A percentile compares a stretch with the other conserved stretches of the same genome.
Conservation (phyloP, 2,329 filamentous ascomycete species). For the Dactylellina haptotyla region DNA sequence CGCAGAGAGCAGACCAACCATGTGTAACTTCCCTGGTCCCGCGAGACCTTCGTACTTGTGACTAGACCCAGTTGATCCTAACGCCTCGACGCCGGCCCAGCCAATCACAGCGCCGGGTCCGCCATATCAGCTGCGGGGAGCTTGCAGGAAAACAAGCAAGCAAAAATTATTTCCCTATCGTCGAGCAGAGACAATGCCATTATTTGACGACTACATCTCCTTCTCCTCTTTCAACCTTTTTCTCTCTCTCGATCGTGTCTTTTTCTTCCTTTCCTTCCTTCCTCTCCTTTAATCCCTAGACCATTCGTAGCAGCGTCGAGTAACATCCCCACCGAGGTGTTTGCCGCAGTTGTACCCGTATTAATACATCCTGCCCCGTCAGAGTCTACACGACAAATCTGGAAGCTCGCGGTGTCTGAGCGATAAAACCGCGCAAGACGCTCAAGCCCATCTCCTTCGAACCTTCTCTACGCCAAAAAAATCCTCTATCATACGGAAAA, state of each 20-base stretch:
- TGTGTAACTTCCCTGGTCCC: constrained; percentile 25
- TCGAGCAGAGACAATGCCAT: constrained; percentile 42
- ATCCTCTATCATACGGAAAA: neutral
- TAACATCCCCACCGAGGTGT: neutral
- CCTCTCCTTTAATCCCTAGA: constrained; percentile 9
- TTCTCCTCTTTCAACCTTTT: neutral
- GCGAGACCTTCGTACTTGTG: constrained; percentile 30
- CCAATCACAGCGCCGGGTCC: constrained; percentile 40
- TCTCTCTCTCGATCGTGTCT: constrained; percentile 5
- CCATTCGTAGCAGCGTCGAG: neutral
- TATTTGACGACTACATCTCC: constrained; percentile 48
- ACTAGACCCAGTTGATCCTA: constrained; percentile 50
- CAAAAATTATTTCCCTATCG: constrained; percentile 40
- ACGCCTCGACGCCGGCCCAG: constrained; percentile 24
- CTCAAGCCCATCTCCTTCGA: constrained; percentile 15
- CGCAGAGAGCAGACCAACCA: constrained; percentile 31
- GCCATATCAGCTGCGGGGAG: constrained; percentile 49
- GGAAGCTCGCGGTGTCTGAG: constrained; percentile 30
- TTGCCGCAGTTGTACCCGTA: constrained; percentile 1
- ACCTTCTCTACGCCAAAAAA: neutral
- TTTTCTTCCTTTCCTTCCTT: constrained; percentile 3
- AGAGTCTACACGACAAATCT: constrained; percentile 31
- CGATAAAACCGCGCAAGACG: constrained; percentile 43
- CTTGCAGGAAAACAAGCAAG: constrained; percentile 35
- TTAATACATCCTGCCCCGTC: constrained; percentile 16